These are phyloP conservation scores for Cyberlindnera euphorbiae DNA, from an alignment of 805 yeast species.

Conservation along the genomic window DNA sequence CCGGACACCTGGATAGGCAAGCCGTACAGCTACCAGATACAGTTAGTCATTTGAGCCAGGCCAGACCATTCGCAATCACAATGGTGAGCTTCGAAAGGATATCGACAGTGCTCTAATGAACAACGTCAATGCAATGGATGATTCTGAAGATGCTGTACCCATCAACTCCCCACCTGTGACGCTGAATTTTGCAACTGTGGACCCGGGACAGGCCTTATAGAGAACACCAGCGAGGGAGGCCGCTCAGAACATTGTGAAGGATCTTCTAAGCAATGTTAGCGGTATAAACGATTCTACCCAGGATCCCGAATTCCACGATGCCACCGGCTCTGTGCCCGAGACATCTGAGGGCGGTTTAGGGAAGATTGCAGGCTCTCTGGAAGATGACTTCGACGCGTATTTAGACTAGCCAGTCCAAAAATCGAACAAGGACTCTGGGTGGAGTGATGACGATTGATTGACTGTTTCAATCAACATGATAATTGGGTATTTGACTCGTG, in stretches of 20 bases:
- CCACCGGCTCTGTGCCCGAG: constrained; percentile 6
- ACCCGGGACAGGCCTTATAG: neutral
- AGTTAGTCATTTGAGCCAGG: constrained; percentile 10
- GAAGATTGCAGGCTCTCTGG: constrained; percentile 1
- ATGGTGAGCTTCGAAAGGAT: constrained; percentile 1
- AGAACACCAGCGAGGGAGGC: constrained; percentile 22
- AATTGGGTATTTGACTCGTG: too few relatives aligned
- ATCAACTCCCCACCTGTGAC: constrained; percentile 25
- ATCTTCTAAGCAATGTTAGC: constrained; percentile 23
- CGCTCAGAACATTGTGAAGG: constrained; percentile 23
- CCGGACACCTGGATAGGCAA: constrained; percentile 24
- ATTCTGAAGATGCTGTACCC: constrained; percentile 21
- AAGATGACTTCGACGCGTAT: constrained; percentile 23
- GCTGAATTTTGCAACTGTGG: constrained; percentile 17
- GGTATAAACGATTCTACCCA: constrained; percentile 22
- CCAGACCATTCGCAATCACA: too few relatives aligned
- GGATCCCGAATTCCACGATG: constrained; percentile 11
- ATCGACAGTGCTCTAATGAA: neutral
- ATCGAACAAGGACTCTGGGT: constrained; percentile 7
- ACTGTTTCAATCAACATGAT: too few relatives aligned
- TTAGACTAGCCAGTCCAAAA: constrained; percentile 16
- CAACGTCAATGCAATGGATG: constrained; percentile 20
- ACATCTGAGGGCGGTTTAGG: neutral
- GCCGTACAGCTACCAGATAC: constrained; percentile 15
- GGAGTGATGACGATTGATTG: constrained; percentile 20